Base-by-base conservation (phyloP, 2,329 filamentous ascomycete species). In the Hypoxylon sp. region DNA sequence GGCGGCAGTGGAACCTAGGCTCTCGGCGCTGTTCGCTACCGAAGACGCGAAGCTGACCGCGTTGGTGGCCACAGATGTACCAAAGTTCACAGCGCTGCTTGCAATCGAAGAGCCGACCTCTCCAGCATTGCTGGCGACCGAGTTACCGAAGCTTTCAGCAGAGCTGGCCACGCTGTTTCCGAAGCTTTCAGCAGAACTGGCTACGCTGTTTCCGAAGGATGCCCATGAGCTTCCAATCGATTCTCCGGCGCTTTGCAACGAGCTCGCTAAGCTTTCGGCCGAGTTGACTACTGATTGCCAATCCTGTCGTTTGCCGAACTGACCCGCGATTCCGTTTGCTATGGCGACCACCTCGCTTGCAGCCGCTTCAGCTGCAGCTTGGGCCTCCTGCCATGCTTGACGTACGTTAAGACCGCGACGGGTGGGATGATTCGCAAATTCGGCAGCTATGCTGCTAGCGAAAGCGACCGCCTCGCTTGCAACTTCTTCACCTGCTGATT, bases 211-310 rank as follows among this genome's bases (percentile, higher is more conserved):
- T 46, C 63, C 67, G 8, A 60, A 42, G 6, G 63, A 66, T 9
- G 31, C 54, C 22, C 22, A 58, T 8, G 68, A 65, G 13, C 46
- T 35, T 13, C 69, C 64, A 17, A 69, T 29, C 6, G 70, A 66
- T 26, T 67, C 54, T 5, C 70, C 69, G 22, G 52, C 59, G 42
- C 53, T 60, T n/a, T 35, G 54, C 51, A 51, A 60, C 19, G 71
- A 73, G 60, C 50, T 72, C 11, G 71, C 71, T 13, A 70, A 44
- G 39, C 69, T 69, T 37, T 71, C 59, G 33, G 70, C 71, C 24
- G 71, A 71, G 53, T 48, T 60, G 24, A 63, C 73, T n/a, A 68
- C 48, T 3, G 67, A 69, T 37, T 70, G 67, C 72, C 72, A 72
- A 48, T 72, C 67, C 46, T 73, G 63, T 2, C 67, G 67, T 19